phyloP scores from a whole-genome alignment of 2,329 filamentous ascomycete species.

The Phaeophleospora eucalypticola region DNA sequence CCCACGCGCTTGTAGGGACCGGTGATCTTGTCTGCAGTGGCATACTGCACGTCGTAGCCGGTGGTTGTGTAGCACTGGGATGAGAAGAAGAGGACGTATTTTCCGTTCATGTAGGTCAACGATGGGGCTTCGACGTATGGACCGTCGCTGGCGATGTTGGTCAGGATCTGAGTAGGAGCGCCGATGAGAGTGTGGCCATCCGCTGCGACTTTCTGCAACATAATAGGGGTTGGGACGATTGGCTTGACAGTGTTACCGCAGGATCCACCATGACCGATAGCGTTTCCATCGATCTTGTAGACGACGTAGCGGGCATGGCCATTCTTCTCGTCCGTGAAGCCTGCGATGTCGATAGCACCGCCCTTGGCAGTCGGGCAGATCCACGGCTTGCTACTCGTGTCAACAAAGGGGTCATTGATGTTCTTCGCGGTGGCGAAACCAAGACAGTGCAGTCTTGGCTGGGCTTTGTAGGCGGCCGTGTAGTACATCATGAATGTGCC shows the following conservation, averaged over 20 bases:
- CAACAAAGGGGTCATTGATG: constrained; percentile 26
- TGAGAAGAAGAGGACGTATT: constrained; percentile 32
- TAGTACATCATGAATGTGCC: constrained; percentile 35
- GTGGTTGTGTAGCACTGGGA: constrained; percentile 27
- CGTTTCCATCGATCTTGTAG: constrained; percentile 38
- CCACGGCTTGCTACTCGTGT: constrained; percentile 23
- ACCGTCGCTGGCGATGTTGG: constrained; percentile 27
- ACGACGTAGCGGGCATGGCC: constrained; percentile 27
- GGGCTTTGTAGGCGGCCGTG: constrained; percentile 24
- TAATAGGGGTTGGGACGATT: constrained; percentile 31
- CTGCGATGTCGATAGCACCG: constrained; percentile 34
- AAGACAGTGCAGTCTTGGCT: constrained; percentile 31
- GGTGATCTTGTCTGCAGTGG: constrained; percentile 22
- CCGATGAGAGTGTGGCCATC: constrained; percentile 31
- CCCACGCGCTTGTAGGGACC: constrained; percentile 27
- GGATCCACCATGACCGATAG: constrained; percentile 25
- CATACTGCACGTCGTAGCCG: constrained; percentile 30
- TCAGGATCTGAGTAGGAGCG: constrained; percentile 23
- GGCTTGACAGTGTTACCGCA: constrained; percentile 34
- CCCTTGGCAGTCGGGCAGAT: constrained; percentile 29
- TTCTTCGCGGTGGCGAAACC: constrained; percentile 30
- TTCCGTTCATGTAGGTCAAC: constrained; percentile 25
- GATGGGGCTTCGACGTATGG: constrained; percentile 33
- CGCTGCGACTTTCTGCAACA: constrained; percentile 29
- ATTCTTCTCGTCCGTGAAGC: constrained; percentile 31